phyloP scores from a whole-genome alignment of 345 rosid genomes.

The Arabis hirsuta region DNA sequence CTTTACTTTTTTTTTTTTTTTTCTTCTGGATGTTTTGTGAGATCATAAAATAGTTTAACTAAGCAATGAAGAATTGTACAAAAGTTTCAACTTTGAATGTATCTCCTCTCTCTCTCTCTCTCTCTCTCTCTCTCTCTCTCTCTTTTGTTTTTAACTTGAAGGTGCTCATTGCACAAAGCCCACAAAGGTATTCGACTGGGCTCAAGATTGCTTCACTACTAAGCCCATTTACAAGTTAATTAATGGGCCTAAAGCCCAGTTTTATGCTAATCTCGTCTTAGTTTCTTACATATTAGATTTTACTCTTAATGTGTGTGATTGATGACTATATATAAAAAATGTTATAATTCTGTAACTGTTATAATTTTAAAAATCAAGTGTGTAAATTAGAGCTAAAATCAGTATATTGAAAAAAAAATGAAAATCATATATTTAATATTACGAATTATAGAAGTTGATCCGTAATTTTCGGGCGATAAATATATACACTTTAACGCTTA shows the following conservation, averaged over 20 bases:
- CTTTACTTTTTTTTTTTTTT: neutral
- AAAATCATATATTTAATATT: too few relatives aligned
- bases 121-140: neutral
- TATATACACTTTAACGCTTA: neutral
- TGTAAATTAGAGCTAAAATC: too few relatives aligned
- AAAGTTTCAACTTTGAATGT: conserved; percentile 5
- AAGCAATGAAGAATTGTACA: conserved; percentile 23
- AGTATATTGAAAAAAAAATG: too few relatives aligned
- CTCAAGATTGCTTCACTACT: neutral
- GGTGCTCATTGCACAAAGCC: conserved; percentile 1
- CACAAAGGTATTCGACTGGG: conserved; percentile 7
- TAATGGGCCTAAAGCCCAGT: neutral
- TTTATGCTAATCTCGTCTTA: neutral
- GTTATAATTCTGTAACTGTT: too few relatives aligned
- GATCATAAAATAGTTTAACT: conserved; percentile 8
- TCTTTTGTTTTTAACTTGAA: neutral
- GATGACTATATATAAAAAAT: too few relatives aligned
- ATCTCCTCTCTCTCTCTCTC: neutral
- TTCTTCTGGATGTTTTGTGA: conserved; percentile 5
- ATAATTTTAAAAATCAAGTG: too few relatives aligned
- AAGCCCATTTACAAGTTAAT: neutral
- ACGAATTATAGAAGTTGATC: conserved; percentile 16
- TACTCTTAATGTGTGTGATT: too few relatives aligned
- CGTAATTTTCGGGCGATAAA: conserved; percentile 5
- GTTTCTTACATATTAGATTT: too few relatives aligned